phyloP scores from a whole-genome alignment of 2,329 filamentous ascomycete genomes.

The Plectosphaerella cucumerina region DNA sequence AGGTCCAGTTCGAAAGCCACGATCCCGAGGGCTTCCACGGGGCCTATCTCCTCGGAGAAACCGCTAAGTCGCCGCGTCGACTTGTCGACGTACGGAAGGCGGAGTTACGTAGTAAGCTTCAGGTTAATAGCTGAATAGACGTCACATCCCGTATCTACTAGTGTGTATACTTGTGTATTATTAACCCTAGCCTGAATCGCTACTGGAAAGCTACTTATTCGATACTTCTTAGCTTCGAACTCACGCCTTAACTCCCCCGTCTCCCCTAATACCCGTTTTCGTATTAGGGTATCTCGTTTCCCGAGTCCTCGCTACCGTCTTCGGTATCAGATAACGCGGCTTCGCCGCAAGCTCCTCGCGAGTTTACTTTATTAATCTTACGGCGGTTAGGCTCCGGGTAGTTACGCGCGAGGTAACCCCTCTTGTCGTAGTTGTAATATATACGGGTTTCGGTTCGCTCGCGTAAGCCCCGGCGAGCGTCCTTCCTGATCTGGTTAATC shows the following conservation, averaged over 20 bases:
- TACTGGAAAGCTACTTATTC: neutral
- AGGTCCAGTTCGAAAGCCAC: neutral
- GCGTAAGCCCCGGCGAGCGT: no score
- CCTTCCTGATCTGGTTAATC: no score
- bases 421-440: neutral
- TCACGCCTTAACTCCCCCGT: neutral
- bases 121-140: neutral
- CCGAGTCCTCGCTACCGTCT: neutral
- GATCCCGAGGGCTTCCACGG: no score
- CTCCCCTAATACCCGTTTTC: neutral
- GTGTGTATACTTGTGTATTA: neutral
- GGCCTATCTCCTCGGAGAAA: neutral
- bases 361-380: neutral
- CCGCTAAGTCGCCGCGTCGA: neutral
- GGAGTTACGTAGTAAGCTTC: neutral
- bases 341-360: neutral
- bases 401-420: neutral
- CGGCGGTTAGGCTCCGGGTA: neutral
- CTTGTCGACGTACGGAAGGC: neutral
- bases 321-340: neutral
- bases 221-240: neutral
- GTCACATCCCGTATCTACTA: neutral
- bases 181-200: neutral
- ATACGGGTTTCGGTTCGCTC: neutral
- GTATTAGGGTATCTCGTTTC: neutral